phyloP scores from a whole-genome alignment of 2,329 filamentous ascomycete species.

The Sphaerulina populicola region DNA sequence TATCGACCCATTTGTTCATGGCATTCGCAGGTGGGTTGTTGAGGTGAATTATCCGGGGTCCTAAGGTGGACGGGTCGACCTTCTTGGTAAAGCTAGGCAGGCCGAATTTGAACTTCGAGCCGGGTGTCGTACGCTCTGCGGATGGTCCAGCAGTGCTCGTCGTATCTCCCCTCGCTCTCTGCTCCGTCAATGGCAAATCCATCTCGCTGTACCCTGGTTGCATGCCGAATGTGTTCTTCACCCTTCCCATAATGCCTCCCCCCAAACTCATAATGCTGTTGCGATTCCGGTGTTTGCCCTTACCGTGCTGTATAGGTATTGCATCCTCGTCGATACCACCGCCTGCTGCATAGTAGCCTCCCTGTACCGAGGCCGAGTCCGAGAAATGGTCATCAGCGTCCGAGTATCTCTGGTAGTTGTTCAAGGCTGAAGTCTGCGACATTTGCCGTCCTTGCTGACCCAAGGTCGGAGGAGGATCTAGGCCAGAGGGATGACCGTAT shows the following conservation, averaged over 20 bases:
- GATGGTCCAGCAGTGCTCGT: constrained; percentile 15
- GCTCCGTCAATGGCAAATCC: constrained; percentile 88
- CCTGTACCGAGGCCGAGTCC: constrained; percentile 40
- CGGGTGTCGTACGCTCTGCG: constrained; percentile 51
- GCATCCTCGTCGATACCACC: constrained; percentile 51
- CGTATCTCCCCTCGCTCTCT: constrained; percentile 39
- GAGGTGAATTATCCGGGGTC: constrained; percentile 84
- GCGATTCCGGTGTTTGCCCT: constrained; percentile 48
- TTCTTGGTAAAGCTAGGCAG: constrained; percentile 66
- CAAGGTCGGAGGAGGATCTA: constrained; percentile 32
- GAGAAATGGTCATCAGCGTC: constrained; percentile 78
- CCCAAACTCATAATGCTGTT: constrained; percentile 85
- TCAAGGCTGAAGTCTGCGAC: constrained; percentile 70
- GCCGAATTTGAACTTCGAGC: constrained; percentile 81
- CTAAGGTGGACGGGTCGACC: constrained; percentile 77
- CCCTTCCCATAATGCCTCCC: constrained; percentile 74
- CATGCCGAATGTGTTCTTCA: constrained; percentile 88
- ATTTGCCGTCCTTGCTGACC: constrained; percentile 41
- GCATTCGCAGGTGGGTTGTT: constrained; percentile 94
- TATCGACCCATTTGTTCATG: constrained; percentile 83
- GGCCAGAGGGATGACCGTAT: constrained; percentile 29
- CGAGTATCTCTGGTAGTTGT: constrained; percentile 87
- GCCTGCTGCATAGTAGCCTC: constrained; percentile 65
- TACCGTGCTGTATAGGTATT: constrained; percentile 46
- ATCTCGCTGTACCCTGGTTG: constrained; percentile 86